phyloP scores from a whole-genome alignment of 176 grass and related monocot species.

The Raddia guianensis region DNA sequence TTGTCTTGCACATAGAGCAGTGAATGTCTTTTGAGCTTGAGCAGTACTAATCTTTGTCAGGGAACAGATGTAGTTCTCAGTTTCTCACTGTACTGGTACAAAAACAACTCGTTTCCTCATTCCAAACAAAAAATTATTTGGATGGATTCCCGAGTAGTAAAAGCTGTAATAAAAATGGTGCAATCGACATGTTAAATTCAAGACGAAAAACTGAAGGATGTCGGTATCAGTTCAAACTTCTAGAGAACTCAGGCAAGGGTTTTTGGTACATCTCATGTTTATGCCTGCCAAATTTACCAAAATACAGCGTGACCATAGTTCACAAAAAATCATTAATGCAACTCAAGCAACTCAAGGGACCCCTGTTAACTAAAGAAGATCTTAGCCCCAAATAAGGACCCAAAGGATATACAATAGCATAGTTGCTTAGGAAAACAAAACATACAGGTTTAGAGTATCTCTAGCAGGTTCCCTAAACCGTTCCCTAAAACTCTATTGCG shows the following conservation, averaged over 20 bases:
- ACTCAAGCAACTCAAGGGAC: not conserved
- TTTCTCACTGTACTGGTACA: constrained; percentile 32
- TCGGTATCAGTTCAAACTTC: constrained; percentile 39
- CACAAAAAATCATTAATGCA: not conserved
- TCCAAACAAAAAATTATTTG: constrained; percentile 48
- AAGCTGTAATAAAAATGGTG: constrained; percentile 41
- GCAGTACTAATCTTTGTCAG: not conserved
- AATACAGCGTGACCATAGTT: not conserved
- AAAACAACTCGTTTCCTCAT: constrained; percentile 33
- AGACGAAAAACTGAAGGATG: constrained; percentile 40
- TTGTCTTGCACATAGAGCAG: too few relatives aligned
- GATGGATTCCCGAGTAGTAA: constrained; percentile 35
- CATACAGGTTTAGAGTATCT: constrained; percentile 76
- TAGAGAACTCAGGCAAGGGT: constrained; percentile 35
- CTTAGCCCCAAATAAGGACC: not conserved
- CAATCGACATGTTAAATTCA: not conserved
- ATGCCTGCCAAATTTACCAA: not conserved
- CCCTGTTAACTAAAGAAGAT: not conserved
- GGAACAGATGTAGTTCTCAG: not conserved
- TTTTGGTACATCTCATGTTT: constrained; percentile 40
- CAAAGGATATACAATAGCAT: not conserved
- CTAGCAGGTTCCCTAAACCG: too few relatives aligned
- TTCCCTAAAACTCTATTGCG: too few relatives aligned
- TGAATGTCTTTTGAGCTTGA: too few relatives aligned
- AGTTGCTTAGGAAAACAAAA: constrained; percentile 18